Base-by-base conservation (phyloP, 257 asterid species). In the Agastache rugosa region DNA sequence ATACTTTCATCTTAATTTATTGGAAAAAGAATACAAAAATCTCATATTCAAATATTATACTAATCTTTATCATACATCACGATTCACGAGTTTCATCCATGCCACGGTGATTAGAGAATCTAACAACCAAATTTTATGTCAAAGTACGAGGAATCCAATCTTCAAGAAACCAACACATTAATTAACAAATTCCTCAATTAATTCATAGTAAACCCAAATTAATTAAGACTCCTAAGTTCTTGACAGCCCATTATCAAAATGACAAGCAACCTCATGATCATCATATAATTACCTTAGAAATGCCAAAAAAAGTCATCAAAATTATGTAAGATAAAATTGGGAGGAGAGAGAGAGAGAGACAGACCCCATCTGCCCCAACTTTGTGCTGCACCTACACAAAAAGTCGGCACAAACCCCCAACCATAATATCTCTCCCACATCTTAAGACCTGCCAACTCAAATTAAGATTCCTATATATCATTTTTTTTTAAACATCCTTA, bases 291-390 rank as follows among this genome's bases (percentile, higher is more conserved):
- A 20, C 31, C 15, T 55, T 55, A 55, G 14, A 8, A 7, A 29
- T 10, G 39, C 27, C 34, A 42, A 14, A 63, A 29, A 63, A 54
- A 31, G 10, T 23, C 23, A 51, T 25, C 51, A 45, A 55, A 71
- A 63, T 27, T 44, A 54, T 48, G 35, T 29, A 39, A 62, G 63
- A 55, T 22, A 0, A 22, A 22, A 41, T 70, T 6, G 7, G 0
- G 6, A 8, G 16, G 17, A 16, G 20, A 48, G 17, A 48, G 17
- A 16, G 20, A 48, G 23, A 48, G 11, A n/a, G 12, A 56, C 35
- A 77, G 64, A 39, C 71, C 86, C 83, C 72, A 67, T 82, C 60
- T 68, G 79, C 78, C 83, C 53, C 71, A 69, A 68, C 71, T 75
- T 75, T 71, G 72, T 54, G 79, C 77, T 68, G 66, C 76, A 75